Evolutionary conservation across 257 asterid species (phyloP), one percentile per base, ranked within the genome.

Genomic region (Galeopsis tetrahit): DNA sequence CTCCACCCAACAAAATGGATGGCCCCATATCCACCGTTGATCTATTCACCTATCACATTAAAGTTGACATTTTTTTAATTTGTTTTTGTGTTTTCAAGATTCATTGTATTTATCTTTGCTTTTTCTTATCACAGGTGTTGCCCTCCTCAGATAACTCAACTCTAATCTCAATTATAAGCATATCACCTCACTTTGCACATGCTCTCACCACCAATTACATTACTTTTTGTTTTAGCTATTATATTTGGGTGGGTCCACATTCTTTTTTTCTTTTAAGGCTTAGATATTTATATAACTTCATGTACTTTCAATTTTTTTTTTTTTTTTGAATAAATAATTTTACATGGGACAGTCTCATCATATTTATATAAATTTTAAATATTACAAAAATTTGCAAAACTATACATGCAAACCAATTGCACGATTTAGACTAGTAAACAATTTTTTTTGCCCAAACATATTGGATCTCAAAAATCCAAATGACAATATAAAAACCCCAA

Each of bases 1-100:
- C 71, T 46, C 69, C 59, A 43, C 35, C 51, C 46, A n/a, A 55
- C 11, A 51, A 77, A 73, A 80, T 34, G 79, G 17, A 59, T 74
- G 7, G 11, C 7, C 39, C 69, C 71, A 77, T 80, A 69, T 69
- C 79, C 69, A 73, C 66, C 74, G 42, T 72, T 65, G 28, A 28
- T 55, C 38, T 17, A 10, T 7, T 61, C 53, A 43, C 56, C 34
- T 63, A 71, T 77, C 52, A 17, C 71, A 57, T 39, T 55, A 36
- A 46, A 71, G 56, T 67, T 80, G 77, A 72, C 74, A 59, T 72
- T 56, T 71, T 55, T 43, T 42, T 5, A n/a, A 48, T 17, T 49
- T 5, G 0, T n/a, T 49, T 49, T 46, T 3, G 52, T 15, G 52
- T 46, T 53, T 55, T 8, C 11, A 36, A 39, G 73, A 70, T 70